phyloP scores from a whole-genome alignment of 1,284 basidiomycete species.

The Cystobasidium sp. region DNA sequence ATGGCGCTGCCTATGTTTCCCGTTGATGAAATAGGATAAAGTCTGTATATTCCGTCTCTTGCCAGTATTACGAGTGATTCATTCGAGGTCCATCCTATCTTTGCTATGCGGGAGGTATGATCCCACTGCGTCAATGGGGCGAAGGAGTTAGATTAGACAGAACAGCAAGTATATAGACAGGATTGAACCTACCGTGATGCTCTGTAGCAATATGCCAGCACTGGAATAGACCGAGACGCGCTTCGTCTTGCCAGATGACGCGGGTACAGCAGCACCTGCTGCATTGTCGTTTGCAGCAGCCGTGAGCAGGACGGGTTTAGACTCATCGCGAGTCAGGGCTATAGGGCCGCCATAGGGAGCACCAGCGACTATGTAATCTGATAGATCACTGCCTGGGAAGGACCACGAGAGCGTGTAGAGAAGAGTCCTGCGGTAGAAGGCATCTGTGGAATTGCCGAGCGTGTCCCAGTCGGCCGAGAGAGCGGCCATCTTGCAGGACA shows the following conservation, averaged over 20 bases:
- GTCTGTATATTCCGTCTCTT: constrained; percentile 86
- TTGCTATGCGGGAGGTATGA: constrained; percentile 64
- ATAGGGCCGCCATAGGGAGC: constrained; percentile 86
- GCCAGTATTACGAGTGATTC: constrained; percentile 83
- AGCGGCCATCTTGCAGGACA: background rate
- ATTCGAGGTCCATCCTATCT: constrained; percentile 79
- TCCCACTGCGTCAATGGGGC: constrained; percentile 68
- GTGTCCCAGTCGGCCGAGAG: constrained; percentile 47
- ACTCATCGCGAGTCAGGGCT: constrained; percentile 83
- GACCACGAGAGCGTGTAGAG: constrained; percentile 83
- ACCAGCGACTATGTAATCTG: constrained; percentile 78
- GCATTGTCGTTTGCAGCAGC: background rate
- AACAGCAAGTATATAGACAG: constrained; percentile 42
- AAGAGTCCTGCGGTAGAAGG: constrained; percentile 68
- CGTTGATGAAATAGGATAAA: constrained; percentile 72
- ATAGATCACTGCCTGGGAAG: constrained; percentile 67
- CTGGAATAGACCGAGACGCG: constrained; percentile 62
- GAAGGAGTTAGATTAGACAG: background rate
- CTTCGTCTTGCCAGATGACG: constrained; percentile 44
- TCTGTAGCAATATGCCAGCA: constrained; percentile 59
- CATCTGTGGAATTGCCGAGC: constrained; percentile 46
- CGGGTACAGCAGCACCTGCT: background rate
- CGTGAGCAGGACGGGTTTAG: constrained; percentile 75
- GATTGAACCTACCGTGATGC: constrained; percentile 54
- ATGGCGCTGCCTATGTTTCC: constrained; percentile 60